Evolutionary conservation across 2,329 filamentous ascomycete species (phyloP).

Genomic region (Fusarium sp.): DNA sequence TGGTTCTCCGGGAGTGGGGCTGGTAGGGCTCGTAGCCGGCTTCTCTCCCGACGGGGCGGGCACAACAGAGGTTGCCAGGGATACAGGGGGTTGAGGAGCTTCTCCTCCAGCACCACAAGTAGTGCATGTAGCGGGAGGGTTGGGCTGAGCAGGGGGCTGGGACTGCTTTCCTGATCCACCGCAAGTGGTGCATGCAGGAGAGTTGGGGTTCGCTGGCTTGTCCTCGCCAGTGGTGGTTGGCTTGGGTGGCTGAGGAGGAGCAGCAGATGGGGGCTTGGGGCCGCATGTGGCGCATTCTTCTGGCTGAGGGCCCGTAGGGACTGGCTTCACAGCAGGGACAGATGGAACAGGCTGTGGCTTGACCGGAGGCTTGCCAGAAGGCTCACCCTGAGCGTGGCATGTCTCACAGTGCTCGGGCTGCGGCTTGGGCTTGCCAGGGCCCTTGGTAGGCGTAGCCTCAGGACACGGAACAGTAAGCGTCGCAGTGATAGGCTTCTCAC

Average conservation of each 20-base stretch:
- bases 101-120: neutral
- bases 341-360: neutral
- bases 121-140: neutral
- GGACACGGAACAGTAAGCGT: neutral
- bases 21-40: neutral
- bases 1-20: neutral
- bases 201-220: neutral
- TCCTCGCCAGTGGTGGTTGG: neutral
- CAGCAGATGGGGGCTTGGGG: neutral
- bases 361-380: neutral
- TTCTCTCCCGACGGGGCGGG: neutral
- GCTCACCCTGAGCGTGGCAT: neutral
- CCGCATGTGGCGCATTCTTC: neutral
- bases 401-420: neutral
- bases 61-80: neutral
- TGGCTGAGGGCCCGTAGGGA: neutral
- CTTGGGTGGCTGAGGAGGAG: neutral
- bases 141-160: neutral
- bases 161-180: neutral
- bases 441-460: neutral
- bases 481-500: neutral
- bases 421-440: neutral
- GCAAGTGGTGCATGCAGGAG: neutral
- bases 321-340: neutral
- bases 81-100: neutral